A percentile compares a stretch with the other conserved stretches of the same genome.
Evolutionary conservation across 2,329 filamentous ascomycete genomes (phyloP).

Genomic region (Diplodia scrobiculata): DNA sequence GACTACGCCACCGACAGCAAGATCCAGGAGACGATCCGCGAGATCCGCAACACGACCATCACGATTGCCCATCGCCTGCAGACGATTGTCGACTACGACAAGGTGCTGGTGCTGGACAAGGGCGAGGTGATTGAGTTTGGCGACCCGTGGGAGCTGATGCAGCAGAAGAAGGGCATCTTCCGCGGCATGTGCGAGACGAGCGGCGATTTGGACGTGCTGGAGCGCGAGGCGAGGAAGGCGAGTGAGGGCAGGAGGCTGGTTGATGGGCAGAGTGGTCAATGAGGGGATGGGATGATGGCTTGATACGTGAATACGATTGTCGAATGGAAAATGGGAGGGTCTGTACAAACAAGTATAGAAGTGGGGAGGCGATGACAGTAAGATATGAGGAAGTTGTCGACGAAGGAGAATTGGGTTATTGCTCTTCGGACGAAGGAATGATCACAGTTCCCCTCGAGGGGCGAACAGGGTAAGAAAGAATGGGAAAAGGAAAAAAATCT

Average conservation of each 20-base stretch:
- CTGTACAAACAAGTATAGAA: neutral
- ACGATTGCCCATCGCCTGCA: constrained; percentile 95
- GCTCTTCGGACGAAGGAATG: neutral
- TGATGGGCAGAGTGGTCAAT: neutral
- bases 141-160: constrained; percentile 75
- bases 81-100: constrained; percentile 98
- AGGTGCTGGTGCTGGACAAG: constrained; percentile 90
- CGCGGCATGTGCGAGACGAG: constrained; percentile 69
- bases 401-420: too few relatives aligned
- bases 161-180: constrained; percentile 66
- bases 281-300: neutral
- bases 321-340: neutral
- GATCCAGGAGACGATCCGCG: constrained; percentile 95
- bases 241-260: constrained; percentile 41
- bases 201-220: constrained; percentile 58
- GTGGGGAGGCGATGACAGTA: neutral
- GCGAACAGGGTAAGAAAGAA: neutral
- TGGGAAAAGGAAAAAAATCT: neutral
- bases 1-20: constrained; percentile 95
- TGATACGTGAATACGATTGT: neutral
- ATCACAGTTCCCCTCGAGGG: neutral
- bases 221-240: constrained; percentile 59
- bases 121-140: constrained; percentile 85
- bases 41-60: constrained; percentile 86
- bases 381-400: too few relatives aligned